Conservation (phyloP, 78 protist genomes). For the Chrysochromulina parva region DNA sequence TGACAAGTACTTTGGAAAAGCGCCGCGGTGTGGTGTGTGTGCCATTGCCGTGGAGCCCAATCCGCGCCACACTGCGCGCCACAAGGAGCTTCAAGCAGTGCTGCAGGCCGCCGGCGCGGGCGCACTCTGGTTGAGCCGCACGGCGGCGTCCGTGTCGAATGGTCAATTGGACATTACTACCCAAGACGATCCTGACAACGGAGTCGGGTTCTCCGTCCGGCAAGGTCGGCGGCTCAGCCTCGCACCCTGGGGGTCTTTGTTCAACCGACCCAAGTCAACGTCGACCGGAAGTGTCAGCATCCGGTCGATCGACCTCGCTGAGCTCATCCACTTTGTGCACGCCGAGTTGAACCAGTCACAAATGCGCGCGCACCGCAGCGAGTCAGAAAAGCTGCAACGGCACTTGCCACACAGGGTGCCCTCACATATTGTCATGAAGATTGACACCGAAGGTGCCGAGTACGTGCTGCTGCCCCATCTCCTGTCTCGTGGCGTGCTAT, state of each 20-base stretch:
- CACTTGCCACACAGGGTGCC: too few relatives aligned
- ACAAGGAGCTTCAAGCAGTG: neutral
- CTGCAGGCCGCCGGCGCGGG: neutral
- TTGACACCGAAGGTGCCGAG: neutral
- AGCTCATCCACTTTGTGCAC: neutral
- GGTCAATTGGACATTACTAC: neutral
- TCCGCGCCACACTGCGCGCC: neutral
- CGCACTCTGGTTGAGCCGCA: too few relatives aligned
- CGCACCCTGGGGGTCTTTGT: too few relatives aligned
- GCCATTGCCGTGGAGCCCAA: neutral
- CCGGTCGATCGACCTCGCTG: neutral
- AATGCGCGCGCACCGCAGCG: neutral
- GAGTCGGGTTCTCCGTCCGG: neutral
- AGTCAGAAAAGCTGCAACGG: too few relatives aligned
- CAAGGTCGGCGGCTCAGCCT: too few relatives aligned
- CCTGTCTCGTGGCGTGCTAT: neutral
- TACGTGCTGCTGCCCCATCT: neutral
- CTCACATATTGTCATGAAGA: neutral
- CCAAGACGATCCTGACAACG: neutral
- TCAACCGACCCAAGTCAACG: too few relatives aligned
- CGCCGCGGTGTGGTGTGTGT: neutral
- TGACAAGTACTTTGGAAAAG: neutral
- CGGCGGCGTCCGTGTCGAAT: neutral
- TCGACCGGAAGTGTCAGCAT: too few relatives aligned
- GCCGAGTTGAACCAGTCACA: neutral